Percentiles rank a stretch among this genome's conserved stretches.
Evolutionary conservation across 495 filamentous ascomycete species (phyloP).

Genomic region (Aspergillus homomorphus): DNA sequence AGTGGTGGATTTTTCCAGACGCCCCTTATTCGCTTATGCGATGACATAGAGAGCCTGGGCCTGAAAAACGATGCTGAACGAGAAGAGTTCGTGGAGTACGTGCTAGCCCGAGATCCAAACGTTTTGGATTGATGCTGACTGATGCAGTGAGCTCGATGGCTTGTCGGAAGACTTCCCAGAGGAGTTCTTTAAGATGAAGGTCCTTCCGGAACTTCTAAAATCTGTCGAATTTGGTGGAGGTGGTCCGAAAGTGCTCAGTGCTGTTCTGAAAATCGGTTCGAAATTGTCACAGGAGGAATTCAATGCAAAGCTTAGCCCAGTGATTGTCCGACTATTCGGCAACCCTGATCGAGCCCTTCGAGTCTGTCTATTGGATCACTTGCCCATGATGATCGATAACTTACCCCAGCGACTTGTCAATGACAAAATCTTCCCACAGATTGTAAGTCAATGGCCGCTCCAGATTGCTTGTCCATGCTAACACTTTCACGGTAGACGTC

Average conservation of each 20-base stretch:
- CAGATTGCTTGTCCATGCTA: conserved; percentile 15
- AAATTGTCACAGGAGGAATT: conserved; percentile 90
- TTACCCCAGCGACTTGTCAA: conserved; percentile 87
- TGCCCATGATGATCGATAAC: conserved; percentile 88
- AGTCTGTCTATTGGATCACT: conserved; percentile 85
- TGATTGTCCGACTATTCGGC: conserved; percentile 81
- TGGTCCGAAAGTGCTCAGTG: conserved; percentile 82
- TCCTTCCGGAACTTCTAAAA: conserved; percentile 92
- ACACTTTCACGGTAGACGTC: conserved; percentile 55
- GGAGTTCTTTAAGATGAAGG: conserved; percentile 95
- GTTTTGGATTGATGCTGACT: conserved; percentile 1
- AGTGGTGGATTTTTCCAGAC: conserved; percentile 88
- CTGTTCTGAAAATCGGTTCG: conserved; percentile 83
- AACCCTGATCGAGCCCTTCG: conserved; percentile 90
- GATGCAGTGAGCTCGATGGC: conserved; percentile 71
- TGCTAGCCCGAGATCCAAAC: conserved; percentile 5
- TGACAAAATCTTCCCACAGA: conserved; percentile 93
- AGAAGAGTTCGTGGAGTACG: conserved; percentile 79
- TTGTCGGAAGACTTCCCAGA: conserved; percentile 92
- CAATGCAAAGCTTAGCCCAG: conserved; percentile 76
- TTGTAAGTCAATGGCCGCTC: conserved; percentile 50
- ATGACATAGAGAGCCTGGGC: conserved; percentile 87
- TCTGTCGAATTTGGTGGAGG: conserved; percentile 97
- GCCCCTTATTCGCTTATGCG: conserved; percentile 82
- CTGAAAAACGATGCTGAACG: conserved; percentile 81